phyloP scores from a whole-genome alignment of 2,329 filamentous ascomycete species.

The Sclerotinia borealis region DNA sequence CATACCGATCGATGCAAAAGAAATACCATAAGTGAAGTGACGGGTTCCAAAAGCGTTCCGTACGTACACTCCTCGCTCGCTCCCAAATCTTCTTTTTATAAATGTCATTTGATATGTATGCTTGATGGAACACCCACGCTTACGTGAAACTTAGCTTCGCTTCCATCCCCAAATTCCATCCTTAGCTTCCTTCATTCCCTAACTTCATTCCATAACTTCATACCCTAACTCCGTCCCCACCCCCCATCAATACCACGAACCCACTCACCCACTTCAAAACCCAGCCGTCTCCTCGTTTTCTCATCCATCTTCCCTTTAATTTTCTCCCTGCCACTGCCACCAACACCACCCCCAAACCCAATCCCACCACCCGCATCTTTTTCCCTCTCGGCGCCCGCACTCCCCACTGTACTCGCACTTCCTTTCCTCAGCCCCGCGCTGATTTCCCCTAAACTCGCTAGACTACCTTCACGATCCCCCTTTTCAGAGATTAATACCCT shows the following conservation, averaged over 20 bases:
- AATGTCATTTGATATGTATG: too few relatives aligned
- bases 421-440: slow-evolving; percentile 59
- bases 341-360: too few relatives aligned
- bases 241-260: slow-evolving; percentile 36
- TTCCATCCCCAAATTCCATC: too few relatives aligned
- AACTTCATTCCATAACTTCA: too few relatives aligned
- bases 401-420: slow-evolving; percentile 17
- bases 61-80: background rate
- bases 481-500: slow-evolving; percentile 37
- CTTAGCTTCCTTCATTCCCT: too few relatives aligned
- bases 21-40: background rate
- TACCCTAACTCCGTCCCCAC: slow-evolving; percentile 12
- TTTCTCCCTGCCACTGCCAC: background rate
- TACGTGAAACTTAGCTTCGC: too few relatives aligned
- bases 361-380: background rate
- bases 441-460: slow-evolving; percentile 76
- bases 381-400: background rate
- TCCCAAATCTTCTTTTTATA: background rate
- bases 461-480: slow-evolving; percentile 53
- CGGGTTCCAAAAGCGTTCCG: background rate
- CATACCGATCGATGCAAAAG: background rate
- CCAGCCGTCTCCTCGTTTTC: slow-evolving; percentile 65
- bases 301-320: slow-evolving; percentile 48
- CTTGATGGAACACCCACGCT: too few relatives aligned
- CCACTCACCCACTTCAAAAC: slow-evolving; percentile 87